Conservation (phyloP, 116 monocot genomes). For the Cymodocea nodosa region DNA sequence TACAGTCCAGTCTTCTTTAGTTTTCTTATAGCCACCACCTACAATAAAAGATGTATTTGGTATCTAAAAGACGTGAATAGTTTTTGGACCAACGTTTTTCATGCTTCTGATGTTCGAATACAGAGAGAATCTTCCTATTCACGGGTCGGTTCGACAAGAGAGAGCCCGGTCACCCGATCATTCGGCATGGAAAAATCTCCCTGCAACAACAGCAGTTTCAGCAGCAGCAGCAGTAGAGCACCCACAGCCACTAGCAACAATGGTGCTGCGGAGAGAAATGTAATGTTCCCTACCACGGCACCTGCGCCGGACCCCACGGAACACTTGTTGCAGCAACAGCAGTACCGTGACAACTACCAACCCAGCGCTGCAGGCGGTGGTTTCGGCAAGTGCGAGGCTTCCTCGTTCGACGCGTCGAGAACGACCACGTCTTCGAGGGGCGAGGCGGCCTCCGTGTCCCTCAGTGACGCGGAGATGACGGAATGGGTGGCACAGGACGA, state of each 20-base stretch:
- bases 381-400: slow-evolving; percentile 49
- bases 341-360: slow-evolving; percentile 15
- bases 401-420: slow-evolving; percentile 52
- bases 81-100: too few species aligned
- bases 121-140: slow-evolving; percentile 65
- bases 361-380: slow-evolving; percentile 36
- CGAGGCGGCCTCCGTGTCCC: slow-evolving; percentile 21
- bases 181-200: slow-evolving; percentile 20
- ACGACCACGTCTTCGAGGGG: slow-evolving; percentile 62
- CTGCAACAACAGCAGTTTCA: slow-evolving; percentile 21
- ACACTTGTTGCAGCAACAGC: slow-evolving; percentile 8
- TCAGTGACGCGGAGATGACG: slow-evolving; percentile 49
- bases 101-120: background rate
- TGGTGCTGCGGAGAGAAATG: slow-evolving; percentile 1
- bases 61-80: too few species aligned
- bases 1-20: too few species aligned
- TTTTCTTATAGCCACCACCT: too few species aligned
- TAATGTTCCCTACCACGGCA: slow-evolving; percentile 14
- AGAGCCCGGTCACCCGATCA: slow-evolving; percentile 61
- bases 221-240: slow-evolving; percentile 32
- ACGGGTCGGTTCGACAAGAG: slow-evolving; percentile 45
- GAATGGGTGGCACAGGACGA: slow-evolving; percentile 93
- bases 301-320: slow-evolving; percentile 34
- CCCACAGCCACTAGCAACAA: slow-evolving; percentile 6
- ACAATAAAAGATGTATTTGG: too few species aligned